phyloP scores from a whole-genome alignment of 2,329 filamentous ascomycete species.

The Colletotrichum sp. region DNA sequence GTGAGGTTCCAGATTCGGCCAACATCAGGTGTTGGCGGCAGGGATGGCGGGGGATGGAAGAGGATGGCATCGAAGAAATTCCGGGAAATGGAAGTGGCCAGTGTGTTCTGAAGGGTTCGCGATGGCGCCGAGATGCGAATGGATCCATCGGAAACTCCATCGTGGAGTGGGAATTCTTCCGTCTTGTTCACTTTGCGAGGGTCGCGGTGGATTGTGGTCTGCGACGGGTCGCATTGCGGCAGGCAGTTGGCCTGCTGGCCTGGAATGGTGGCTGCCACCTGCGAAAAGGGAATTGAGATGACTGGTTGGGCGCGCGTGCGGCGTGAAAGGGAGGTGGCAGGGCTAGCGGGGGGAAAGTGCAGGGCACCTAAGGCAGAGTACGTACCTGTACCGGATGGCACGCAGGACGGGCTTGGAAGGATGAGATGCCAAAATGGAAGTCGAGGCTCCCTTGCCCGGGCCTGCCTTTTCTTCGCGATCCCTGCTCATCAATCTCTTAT shows the following conservation, averaged over 20 bases:
- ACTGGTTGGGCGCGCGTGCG: background rate
- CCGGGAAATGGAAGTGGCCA: background rate
- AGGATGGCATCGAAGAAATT: background rate
- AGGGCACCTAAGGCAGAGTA: background rate
- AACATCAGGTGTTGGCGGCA: background rate
- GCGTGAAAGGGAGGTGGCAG: background rate
- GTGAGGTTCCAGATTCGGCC: background rate
- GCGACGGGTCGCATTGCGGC: background rate
- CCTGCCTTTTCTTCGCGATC: background rate
- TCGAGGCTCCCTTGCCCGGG: background rate
- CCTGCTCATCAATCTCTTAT: slow-evolving; percentile 8
- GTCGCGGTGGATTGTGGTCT: background rate
- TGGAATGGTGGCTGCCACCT: background rate
- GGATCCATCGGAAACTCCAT: background rate
- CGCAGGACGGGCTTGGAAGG: background rate
- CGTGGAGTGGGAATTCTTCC: background rate
- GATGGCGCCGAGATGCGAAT: background rate
- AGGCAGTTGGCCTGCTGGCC: background rate
- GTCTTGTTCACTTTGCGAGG: background rate
- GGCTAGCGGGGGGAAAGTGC: background rate
- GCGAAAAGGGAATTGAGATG: background rate
- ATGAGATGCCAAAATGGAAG: background rate
- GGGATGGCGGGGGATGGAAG: background rate
- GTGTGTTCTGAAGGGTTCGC: background rate
- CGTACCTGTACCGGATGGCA: background rate